These are phyloP conservation scores for Clarireedia homoeocarpa DNA, from an alignment of 2,329 filamentous ascomycete genomes.

Conservation along the genomic window DNA sequence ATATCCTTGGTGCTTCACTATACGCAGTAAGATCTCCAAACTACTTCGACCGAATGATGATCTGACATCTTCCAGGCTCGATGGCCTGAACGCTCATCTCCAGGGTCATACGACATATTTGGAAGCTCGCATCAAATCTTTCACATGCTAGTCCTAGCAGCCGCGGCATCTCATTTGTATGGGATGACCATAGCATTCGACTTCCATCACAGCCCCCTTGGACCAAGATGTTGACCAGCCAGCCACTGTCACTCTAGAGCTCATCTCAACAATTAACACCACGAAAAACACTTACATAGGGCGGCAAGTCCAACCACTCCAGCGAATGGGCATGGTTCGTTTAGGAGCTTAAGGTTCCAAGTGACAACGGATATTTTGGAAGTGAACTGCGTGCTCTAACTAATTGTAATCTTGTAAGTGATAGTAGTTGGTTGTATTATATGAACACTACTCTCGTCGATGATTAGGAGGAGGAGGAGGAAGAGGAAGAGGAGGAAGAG, in stretches of 20 bases:
- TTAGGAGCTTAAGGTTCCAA: too few relatives aligned
- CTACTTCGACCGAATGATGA: not conserved
- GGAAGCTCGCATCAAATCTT: slow-evolving; percentile 96
- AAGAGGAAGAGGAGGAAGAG: not conserved
- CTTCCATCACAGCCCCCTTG: slow-evolving; percentile 56
- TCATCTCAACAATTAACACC: too few relatives aligned
- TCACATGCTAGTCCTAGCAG: slow-evolving; percentile 79
- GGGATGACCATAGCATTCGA: slow-evolving; percentile 82
- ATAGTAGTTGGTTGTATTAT: too few relatives aligned
- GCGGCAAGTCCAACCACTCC: too few relatives aligned
- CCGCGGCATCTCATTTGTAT: slow-evolving; percentile 72
- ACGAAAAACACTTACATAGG: too few relatives aligned
- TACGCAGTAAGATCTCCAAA: slow-evolving; percentile 59
- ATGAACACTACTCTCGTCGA: too few relatives aligned
- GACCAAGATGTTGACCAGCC: slow-evolving; percentile 19
- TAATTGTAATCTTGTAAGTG: too few relatives aligned
- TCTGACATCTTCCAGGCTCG: slow-evolving; percentile 46
- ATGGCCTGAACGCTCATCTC: slow-evolving; percentile 72
- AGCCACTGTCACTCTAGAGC: too few relatives aligned
- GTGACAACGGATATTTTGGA: too few relatives aligned
- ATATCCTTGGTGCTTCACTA: slow-evolving; percentile 76
- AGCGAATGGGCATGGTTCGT: too few relatives aligned
- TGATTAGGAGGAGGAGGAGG: too few relatives aligned
- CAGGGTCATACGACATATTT: slow-evolving; percentile 80
- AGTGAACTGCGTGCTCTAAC: too few relatives aligned